These are phyloP conservation scores for Teratosphaeria zuluensis DNA, from an alignment of 2,329 filamentous ascomycete species.

Conservation along the genomic window DNA sequence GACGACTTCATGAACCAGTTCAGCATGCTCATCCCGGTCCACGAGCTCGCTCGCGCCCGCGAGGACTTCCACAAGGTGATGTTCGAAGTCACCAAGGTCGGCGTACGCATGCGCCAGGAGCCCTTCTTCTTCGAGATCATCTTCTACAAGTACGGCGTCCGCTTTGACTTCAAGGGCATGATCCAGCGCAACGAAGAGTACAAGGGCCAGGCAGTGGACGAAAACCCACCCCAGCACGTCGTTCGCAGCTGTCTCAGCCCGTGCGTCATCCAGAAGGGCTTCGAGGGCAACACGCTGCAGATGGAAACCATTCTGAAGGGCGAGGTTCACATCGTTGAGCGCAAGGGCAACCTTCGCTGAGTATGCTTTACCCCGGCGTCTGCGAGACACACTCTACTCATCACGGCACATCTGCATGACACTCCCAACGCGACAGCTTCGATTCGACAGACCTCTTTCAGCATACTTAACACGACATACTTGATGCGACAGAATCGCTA, in stretches of 20 bases:
- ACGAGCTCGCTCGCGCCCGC: neutral
- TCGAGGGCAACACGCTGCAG: neutral
- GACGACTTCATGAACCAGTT: slow-evolving; percentile 1
- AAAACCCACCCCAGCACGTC: slow-evolving; percentile 2
- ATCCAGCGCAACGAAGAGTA: slow-evolving; percentile 11
- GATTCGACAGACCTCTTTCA: neutral
- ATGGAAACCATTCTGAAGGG: slow-evolving; percentile 2
- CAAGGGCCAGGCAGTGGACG: neutral
- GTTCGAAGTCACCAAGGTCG: slow-evolving; percentile 7
- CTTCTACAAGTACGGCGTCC: slow-evolving; percentile 4
- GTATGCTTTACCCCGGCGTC: neutral
- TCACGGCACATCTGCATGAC: neutral
- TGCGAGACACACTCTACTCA: neutral
- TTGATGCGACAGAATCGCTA: neutral
- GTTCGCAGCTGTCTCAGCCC: slow-evolving; percentile 5
- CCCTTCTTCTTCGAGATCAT: slow-evolving; percentile 1
- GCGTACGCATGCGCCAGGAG: slow-evolving; percentile 9
- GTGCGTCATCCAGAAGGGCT: slow-evolving; percentile 3
- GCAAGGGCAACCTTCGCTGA: slow-evolving; percentile 6
- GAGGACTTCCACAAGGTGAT: slow-evolving; percentile 2
- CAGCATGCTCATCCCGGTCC: slow-evolving; percentile 1
- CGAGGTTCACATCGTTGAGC: slow-evolving; percentile 5
- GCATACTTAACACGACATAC: neutral
- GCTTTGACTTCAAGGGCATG: slow-evolving; percentile 7
- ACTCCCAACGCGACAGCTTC: neutral